Evolutionary conservation across 371 early-diverging fungal species (phyloP).

Genomic region (Mortierella sp.): DNA sequence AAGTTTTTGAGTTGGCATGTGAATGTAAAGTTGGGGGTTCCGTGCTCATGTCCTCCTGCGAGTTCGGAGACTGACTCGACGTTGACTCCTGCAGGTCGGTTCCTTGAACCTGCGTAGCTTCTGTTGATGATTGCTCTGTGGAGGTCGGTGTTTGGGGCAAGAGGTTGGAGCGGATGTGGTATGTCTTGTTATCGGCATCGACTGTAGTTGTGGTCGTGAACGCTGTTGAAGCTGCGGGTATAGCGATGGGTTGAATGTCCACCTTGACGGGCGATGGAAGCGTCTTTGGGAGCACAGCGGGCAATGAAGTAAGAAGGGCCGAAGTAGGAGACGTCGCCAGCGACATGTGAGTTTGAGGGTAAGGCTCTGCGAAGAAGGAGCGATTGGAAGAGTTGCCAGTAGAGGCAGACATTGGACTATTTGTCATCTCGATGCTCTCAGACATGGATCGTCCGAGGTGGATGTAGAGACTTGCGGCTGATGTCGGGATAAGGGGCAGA

Average conservation of each 20-base stretch:
- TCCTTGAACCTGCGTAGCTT: background rate
- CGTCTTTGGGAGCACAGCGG: constrained; percentile 15
- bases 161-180: constrained; percentile 56
- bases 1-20: constrained; percentile 52
- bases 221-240: constrained; percentile 38
- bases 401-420: constrained; percentile 28
- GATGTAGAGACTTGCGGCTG: constrained; percentile 21
- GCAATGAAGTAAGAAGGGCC: constrained; percentile 9
- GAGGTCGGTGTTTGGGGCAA: constrained; percentile 50
- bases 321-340: constrained; percentile 29
- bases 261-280: constrained; percentile 14
- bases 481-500: constrained; percentile 14
- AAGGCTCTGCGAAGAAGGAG: constrained; percentile 26
- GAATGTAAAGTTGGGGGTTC: constrained; percentile 49
- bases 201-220: constrained; percentile 54
- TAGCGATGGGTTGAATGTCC: constrained; percentile 33
- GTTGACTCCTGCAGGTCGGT: background rate
- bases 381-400: constrained; percentile 17
- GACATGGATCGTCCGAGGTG: constrained; percentile 16
- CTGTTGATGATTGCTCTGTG: constrained; percentile 1
- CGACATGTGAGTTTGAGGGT: background rate
- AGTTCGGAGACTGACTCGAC: background rate
- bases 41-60: constrained; percentile 1
- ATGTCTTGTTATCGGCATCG: constrained; percentile 62
- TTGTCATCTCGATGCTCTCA: constrained; percentile 21